phyloP scores from a whole-genome alignment of 257 asterid species.

The Asclepias syriaca region DNA sequence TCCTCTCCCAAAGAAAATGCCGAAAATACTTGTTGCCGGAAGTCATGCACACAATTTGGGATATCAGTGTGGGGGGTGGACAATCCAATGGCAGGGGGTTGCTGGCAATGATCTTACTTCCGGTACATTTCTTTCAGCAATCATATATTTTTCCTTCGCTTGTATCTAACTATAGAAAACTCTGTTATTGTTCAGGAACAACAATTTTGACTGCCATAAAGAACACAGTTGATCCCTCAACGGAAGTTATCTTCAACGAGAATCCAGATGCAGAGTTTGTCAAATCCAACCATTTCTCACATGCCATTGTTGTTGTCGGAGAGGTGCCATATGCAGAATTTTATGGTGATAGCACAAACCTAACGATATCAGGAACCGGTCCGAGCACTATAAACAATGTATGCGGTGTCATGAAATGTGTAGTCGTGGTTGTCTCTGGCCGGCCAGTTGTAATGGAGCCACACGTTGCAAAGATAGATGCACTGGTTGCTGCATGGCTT shows the following conservation, averaged over 20 bases:
- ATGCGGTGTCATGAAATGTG: conserved; percentile 55
- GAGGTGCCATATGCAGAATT: conserved; percentile 67
- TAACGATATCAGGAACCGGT: conserved; percentile 56
- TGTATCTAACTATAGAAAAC: background rate
- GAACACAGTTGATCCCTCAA: conserved; percentile 67
- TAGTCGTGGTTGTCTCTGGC: conserved; percentile 71
- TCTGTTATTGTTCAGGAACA: conserved; percentile 45
- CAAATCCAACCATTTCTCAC: conserved; percentile 41
- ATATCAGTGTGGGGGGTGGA: conserved; percentile 93
- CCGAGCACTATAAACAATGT: conserved; percentile 46
- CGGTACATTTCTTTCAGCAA: conserved; percentile 36
- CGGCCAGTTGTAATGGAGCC: conserved; percentile 74
- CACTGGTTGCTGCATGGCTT: conserved; percentile 87
- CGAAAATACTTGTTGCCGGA: conserved; percentile 71
- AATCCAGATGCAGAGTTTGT: conserved; percentile 49
- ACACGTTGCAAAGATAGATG: conserved; percentile 40
- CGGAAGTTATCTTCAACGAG: conserved; percentile 47
- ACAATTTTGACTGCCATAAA: conserved; percentile 64
- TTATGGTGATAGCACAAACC: conserved; percentile 58
- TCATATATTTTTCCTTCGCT: no score
- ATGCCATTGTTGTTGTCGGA: conserved; percentile 75
- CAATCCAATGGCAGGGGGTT: conserved; percentile 83
- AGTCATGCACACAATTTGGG: conserved; percentile 85
- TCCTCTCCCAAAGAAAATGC: conserved; percentile 70
- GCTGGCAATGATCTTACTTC: conserved; percentile 57